phyloP scores from a whole-genome alignment of 1,139 yeast species.

The Yamadazyma triangularis region DNA sequence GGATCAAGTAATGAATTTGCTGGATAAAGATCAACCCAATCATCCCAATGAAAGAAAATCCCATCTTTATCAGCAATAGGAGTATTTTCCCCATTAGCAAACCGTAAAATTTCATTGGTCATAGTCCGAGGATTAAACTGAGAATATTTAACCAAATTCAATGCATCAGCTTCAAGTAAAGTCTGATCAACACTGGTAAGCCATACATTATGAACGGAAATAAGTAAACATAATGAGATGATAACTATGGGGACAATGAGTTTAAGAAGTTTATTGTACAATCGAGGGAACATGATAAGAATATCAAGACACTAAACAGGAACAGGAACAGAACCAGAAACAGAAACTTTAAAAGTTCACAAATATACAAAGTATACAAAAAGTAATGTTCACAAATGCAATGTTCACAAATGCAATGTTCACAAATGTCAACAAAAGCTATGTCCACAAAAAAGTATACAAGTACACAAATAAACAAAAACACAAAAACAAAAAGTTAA shows the following conservation, averaged over 20 bases:
- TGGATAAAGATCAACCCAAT: conserved; percentile 33
- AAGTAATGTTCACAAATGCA: too few relatives aligned
- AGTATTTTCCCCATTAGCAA: conserved; percentile 3
- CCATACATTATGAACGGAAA: conserved; percentile 7
- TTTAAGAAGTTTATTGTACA: conserved; percentile 16
- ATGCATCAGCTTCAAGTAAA: conserved; percentile 19
- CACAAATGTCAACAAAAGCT: too few relatives aligned
- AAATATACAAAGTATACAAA: too few relatives aligned
- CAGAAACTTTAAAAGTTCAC: too few relatives aligned
- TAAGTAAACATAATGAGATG: conserved; percentile 12
- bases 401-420: too few relatives aligned
- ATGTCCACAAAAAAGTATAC: too few relatives aligned
- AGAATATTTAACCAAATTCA: conserved; percentile 18
- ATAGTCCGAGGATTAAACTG: conserved; percentile 26
- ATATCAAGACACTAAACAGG: conserved; percentile 13
- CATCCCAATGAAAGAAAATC: conserved; percentile 40
- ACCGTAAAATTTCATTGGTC: conserved; percentile 17
- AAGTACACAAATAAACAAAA: too few relatives aligned
- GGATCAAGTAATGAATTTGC: conserved; percentile 19
- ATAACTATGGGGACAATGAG: conserved; percentile 14
- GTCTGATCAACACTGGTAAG: conserved; percentile 19
- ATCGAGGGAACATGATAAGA: conserved; percentile 16
- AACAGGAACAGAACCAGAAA: too few relatives aligned
- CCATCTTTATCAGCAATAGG: conserved; percentile 16
- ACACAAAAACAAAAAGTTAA: too few relatives aligned